phyloP scores from a whole-genome alignment of 768 basidiomycete species.

The Kwoniella sp. region DNA sequence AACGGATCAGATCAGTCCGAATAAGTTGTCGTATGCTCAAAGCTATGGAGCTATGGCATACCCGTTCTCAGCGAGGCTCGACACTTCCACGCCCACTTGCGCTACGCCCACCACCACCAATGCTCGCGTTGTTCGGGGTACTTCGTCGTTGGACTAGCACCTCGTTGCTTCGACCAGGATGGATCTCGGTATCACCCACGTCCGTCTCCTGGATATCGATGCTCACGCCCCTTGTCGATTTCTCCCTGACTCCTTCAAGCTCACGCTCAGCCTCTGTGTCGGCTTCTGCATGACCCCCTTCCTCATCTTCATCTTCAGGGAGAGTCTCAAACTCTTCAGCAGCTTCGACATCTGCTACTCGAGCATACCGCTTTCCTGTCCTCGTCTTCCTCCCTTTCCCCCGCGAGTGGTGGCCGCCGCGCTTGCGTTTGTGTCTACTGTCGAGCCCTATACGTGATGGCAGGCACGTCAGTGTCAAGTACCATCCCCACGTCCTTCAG shows the following conservation, averaged over 20 bases:
- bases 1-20: no score
- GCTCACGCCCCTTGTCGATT: not conserved
- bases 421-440: conserved; percentile 23
- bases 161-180: not conserved
- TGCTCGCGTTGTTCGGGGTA: not conserved
- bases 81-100: conserved; percentile 7
- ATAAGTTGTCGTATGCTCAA: no score
- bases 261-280: not conserved
- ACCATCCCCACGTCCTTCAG: conserved; percentile 10
- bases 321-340: conserved; percentile 38
- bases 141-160: not conserved
- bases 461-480: no score
- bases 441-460: conserved; percentile 29
- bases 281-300: conserved; percentile 9
- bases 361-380: not conserved
- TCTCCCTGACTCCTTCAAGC: no score
- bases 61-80: conserved; percentile 21
- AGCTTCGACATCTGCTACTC: conserved; percentile 28
- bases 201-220: conserved; percentile 9
- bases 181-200: conserved; percentile 18
- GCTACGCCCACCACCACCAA: not conserved
- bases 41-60: no score
- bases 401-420: conserved; percentile 1
- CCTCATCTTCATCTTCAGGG: conserved; percentile 13
- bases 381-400: conserved; percentile 2